phyloP scores from a whole-genome alignment of 202 grass and related monocot genomes.

The Musa balbisiana region DNA sequence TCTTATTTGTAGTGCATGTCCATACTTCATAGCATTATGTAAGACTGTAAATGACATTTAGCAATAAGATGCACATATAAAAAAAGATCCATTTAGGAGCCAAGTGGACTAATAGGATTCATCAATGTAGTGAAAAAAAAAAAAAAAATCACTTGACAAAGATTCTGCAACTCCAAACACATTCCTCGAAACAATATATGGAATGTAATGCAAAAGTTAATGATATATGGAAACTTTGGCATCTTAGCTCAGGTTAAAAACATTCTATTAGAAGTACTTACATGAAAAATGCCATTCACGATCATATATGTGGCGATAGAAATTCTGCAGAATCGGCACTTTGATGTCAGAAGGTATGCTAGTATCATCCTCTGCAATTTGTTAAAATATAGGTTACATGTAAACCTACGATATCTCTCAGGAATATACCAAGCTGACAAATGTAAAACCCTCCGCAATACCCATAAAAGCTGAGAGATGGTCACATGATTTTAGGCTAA shows the following conservation, averaged over 20 bases:
- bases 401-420: not conserved
- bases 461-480: not conserved
- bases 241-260: not conserved
- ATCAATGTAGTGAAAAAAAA: not conserved
- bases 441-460: not conserved
- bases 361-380: conserved; percentile 86
- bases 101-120: not conserved
- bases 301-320: conserved; percentile 65
- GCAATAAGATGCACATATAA: not conserved
- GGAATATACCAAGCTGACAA: not conserved
- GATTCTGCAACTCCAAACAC: no score
- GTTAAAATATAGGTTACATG: not conserved
- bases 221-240: not conserved
- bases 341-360: conserved; percentile 64
- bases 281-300: conserved; percentile 65
- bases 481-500: not conserved
- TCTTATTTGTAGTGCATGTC: no score
- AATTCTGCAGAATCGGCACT: conserved; percentile 72
- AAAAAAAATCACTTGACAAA: not conserved
- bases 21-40: no score
- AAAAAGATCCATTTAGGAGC: not conserved
- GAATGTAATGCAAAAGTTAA: not conserved
- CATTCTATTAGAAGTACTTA: conserved; percentile 17
- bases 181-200: no score
- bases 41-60: not conserved